These are phyloP conservation scores for Yarrowia hollandica DNA, from an alignment of 805 yeast genomes.

Conservation along the genomic window DNA sequence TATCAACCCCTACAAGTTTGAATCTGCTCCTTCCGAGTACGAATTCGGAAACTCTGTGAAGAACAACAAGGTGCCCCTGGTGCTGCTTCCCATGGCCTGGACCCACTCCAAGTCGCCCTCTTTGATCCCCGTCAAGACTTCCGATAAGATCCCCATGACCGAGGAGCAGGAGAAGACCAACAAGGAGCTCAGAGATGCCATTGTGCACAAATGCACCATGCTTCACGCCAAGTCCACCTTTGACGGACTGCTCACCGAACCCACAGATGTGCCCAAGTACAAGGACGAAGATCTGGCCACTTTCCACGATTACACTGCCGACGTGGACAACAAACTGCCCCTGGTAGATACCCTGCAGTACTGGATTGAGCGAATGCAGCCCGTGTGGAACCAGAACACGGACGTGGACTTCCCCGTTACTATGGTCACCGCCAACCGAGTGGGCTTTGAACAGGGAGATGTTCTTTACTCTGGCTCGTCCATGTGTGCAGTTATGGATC, in stretches of 20 bases:
- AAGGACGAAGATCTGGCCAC: slow-evolving; percentile 33
- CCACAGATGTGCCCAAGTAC: slow-evolving; percentile 32
- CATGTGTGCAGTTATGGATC: slow-evolving; percentile 24
- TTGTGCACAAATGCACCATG: slow-evolving; percentile 21
- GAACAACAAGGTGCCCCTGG: slow-evolving; percentile 51
- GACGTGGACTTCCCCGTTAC: slow-evolving; percentile 39
- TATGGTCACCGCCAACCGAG: slow-evolving; percentile 64
- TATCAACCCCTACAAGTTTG: slow-evolving; percentile 79
- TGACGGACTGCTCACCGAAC: slow-evolving; percentile 20
- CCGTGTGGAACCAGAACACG: slow-evolving; percentile 44
- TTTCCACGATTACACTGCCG: slow-evolving; percentile 8
- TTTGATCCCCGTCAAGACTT: neutral
- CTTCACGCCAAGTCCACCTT: slow-evolving; percentile 1
- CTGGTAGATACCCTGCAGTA: slow-evolving; percentile 58
- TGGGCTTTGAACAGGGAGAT: slow-evolving; percentile 66
- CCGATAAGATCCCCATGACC: slow-evolving; percentile 11
- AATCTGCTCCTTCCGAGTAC: slow-evolving; percentile 71
- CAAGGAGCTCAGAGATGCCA: slow-evolving; percentile 30
- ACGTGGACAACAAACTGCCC: slow-evolving; percentile 43
- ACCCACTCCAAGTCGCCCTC: slow-evolving; percentile 41
- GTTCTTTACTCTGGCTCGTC: slow-evolving; percentile 36
- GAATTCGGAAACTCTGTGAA: slow-evolving; percentile 66
- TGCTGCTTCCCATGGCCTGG: slow-evolving; percentile 89
- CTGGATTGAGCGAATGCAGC: slow-evolving; percentile 73
- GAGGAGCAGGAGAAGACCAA: slow-evolving; percentile 32